Evolutionary conservation across 164 flowering plant species (phyloP).

Genomic region (Euptelea pleiosperma): DNA sequence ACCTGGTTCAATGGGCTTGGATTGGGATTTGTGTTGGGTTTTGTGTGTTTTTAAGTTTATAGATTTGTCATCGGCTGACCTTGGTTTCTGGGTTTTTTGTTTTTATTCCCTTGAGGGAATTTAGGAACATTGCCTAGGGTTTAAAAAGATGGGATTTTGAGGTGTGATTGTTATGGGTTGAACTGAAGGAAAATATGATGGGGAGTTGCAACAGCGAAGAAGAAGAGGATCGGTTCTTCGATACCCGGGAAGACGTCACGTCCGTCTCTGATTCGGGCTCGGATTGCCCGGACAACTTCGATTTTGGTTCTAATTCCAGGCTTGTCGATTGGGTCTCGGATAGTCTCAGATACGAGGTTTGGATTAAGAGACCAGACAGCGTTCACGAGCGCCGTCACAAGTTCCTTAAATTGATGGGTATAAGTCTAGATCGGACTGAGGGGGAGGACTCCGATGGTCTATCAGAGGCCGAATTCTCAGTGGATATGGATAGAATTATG

Average conservation of each 20-base stretch:
- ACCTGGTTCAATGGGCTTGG: conserved; percentile 61
- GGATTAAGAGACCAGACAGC: conserved; percentile 50
- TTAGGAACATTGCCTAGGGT: conserved; percentile 14
- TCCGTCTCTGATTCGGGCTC: conserved; percentile 52
- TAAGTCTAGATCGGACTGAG: conserved; percentile 21
- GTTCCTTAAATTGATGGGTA: conserved; percentile 59
- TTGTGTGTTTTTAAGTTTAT: conserved; percentile 7
- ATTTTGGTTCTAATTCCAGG: conserved; percentile 21
- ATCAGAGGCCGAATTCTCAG: conserved; percentile 6
- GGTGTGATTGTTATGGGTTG: conserved; percentile 31
- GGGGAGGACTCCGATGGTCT: conserved; percentile 27
- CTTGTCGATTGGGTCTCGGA: neutral
- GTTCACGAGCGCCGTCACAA: conserved; percentile 55
- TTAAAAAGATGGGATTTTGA: conserved; percentile 5
- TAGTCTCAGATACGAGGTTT: conserved; percentile 39
- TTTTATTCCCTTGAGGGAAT: neutral
- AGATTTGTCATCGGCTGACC: neutral
- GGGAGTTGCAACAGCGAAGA: conserved; percentile 31
- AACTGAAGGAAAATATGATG: conserved; percentile 22
- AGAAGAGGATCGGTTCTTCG: conserved; percentile 58
- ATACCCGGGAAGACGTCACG: conserved; percentile 53
- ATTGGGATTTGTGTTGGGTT: conserved; percentile 69
- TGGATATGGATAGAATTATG: conserved; percentile 27
- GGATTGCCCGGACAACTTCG: conserved; percentile 33
- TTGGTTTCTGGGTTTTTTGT: conserved; percentile 1